These are phyloP conservation scores for Posidonia australis DNA, from an alignment of 106 monocot genomes.

Conservation along the genomic window DNA sequence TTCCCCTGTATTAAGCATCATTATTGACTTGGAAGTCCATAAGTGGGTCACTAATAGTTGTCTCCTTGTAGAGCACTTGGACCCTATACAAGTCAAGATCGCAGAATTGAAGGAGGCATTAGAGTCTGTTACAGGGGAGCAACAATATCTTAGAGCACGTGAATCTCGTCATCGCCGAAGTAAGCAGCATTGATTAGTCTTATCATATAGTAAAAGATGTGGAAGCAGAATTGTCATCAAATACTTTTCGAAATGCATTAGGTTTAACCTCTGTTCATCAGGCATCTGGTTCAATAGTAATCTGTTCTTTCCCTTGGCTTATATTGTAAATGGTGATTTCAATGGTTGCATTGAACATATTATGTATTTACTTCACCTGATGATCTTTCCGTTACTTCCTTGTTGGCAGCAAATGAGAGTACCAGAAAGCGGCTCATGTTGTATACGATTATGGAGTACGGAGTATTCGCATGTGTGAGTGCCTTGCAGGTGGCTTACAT, in stretches of 20 bases:
- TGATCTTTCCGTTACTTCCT: background rate
- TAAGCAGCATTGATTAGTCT: conserved; percentile 21
- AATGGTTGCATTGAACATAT: too few species aligned
- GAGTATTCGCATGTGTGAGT: conserved; percentile 3
- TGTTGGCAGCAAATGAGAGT: conserved; percentile 14
- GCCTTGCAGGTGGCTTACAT: conserved; percentile 14
- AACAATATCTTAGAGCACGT: conserved; percentile 83
- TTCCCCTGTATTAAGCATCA: too few species aligned
- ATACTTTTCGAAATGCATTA: too few species aligned
- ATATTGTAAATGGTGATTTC: too few species aligned
- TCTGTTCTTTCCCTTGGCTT: too few species aligned
- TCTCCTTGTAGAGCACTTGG: conserved; percentile 69
- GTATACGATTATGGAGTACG: conserved; percentile 16
- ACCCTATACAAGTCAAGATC: conserved; percentile 94
- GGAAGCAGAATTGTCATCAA: too few species aligned
- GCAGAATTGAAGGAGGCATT: conserved; percentile 90
- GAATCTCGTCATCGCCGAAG: conserved; percentile 84
- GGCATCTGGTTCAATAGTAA: too few species aligned
- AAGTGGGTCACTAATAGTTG: background rate
- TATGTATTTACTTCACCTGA: background rate
- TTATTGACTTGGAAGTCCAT: too few species aligned
- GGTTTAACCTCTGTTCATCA: too few species aligned
- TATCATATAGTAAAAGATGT: too few species aligned
- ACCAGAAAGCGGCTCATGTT: conserved; percentile 11
- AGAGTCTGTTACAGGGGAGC: conserved; percentile 87